Percentiles rank a stretch among this genome's conserved stretches.
phyloP scores from a whole-genome alignment of 345 rosid genomes.

The Pugionium dolabratum region DNA sequence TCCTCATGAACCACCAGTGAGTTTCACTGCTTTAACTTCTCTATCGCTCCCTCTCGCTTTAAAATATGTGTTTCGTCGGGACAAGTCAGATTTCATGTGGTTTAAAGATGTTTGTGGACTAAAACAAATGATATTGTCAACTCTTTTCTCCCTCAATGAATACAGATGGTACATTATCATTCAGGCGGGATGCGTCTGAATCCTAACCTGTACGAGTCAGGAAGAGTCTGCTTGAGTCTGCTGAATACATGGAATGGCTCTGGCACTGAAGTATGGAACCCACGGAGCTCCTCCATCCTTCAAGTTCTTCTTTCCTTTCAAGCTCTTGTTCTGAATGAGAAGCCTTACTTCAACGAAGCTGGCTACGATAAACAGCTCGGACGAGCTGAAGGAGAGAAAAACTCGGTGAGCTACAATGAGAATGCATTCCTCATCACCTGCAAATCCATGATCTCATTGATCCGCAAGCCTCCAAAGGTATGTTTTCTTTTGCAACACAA shows the following conservation, averaged over 20 bases:
- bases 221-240: slow-evolving; percentile 89
- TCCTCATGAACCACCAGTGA: slow-evolving; percentile 91
- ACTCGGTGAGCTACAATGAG: slow-evolving; percentile 85
- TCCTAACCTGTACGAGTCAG: slow-evolving; percentile 90
- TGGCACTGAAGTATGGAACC: slow-evolving; percentile 88
- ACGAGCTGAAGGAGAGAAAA: slow-evolving; percentile 84
- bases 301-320: slow-evolving; percentile 96
- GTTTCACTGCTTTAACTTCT: slow-evolving; percentile 34
- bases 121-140: not conserved
- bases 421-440: slow-evolving; percentile 80
- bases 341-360: slow-evolving; percentile 96
- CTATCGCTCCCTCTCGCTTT: slow-evolving; percentile 6
- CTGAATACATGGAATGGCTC: slow-evolving; percentile 90
- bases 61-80: slow-evolving; percentile 14
- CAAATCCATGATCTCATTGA: slow-evolving; percentile 75
- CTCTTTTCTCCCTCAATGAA: slow-evolving; percentile 11
- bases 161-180: slow-evolving; percentile 78
- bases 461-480: slow-evolving; percentile 84
- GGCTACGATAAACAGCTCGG: slow-evolving; percentile 88
- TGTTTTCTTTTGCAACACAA: slow-evolving; percentile 25
- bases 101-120: slow-evolving; percentile 7
- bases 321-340: slow-evolving; percentile 95
- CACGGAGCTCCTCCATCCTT: slow-evolving; percentile 72
- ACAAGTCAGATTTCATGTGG: not conserved
- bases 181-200: slow-evolving; percentile 90